A percentile compares a stretch with the other conserved stretches of the same genome.
phyloP scores from a whole-genome alignment of 2,329 filamentous ascomycete species.

The Apiospora koreana region DNA sequence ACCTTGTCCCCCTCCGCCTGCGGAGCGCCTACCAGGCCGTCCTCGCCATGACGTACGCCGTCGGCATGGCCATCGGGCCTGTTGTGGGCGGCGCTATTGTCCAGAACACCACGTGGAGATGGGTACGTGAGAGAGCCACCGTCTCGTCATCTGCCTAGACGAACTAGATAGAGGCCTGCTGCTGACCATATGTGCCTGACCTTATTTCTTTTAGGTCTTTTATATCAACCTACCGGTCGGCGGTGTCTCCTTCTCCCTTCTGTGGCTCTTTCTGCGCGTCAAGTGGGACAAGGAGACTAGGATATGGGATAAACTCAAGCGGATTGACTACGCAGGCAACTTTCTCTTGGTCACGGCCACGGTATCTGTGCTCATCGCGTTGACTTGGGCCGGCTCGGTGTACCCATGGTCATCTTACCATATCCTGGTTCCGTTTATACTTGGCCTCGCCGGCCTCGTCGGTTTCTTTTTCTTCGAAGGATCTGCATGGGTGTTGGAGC shows the following conservation, averaged over 20 bases:
- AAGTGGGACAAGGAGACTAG: constrained; percentile 16
- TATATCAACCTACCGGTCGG: constrained; percentile 18
- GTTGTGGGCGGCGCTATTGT: too few species aligned
- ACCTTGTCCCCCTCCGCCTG: too few species aligned
- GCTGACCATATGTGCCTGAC: too few species aligned
- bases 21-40: too few species aligned
- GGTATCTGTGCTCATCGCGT: constrained; percentile 15
- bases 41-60: too few species aligned
- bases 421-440: constrained; percentile 37
- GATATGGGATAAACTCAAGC: constrained; percentile 16
- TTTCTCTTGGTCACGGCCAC: constrained; percentile 16
- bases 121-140: too few species aligned
- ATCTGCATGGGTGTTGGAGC: constrained; percentile 24
- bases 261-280: constrained; percentile 21
- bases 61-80: too few species aligned
- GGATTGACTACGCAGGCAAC: constrained; percentile 24
- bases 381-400: constrained; percentile 16
- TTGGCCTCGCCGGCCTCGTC: constrained; percentile 38
- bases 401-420: constrained; percentile 20
- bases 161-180: too few species aligned
- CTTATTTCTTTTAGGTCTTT: too few species aligned
- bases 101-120: too few species aligned
- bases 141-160: too few species aligned
- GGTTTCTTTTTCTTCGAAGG: constrained; percentile 36
- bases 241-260: constrained; percentile 27